Conservation (phyloP, 257 asterid species). For the Petunia secreta region DNA sequence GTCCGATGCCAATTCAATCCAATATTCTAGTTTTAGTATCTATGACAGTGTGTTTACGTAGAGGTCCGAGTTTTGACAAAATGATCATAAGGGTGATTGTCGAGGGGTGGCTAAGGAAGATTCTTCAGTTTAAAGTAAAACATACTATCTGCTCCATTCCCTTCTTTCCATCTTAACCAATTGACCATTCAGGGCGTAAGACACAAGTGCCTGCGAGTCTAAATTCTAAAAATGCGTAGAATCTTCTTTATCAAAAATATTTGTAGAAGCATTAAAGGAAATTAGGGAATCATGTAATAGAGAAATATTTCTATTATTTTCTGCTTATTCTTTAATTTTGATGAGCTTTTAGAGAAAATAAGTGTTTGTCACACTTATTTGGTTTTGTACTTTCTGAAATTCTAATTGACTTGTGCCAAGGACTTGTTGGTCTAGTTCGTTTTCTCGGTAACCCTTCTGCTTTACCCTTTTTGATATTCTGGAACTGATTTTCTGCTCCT, state of each 20-base stretch:
- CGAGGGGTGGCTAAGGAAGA: not conserved
- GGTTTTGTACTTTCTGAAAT: not conserved
- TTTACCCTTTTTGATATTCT: not conserved
- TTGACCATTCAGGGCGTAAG: not conserved
- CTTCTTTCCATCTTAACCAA: not conserved
- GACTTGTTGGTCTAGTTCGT: constrained; percentile 4
- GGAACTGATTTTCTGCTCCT: constrained; percentile 20
- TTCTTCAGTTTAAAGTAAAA: not conserved
- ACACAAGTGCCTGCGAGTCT: constrained; percentile 11
- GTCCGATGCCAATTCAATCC: not conserved
- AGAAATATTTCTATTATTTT: not conserved
- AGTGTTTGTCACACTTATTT: not conserved
- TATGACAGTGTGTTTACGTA: not conserved
- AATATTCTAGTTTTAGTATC: not conserved
- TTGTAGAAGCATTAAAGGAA: not conserved
- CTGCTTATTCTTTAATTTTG: not conserved
- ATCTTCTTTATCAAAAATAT: not conserved
- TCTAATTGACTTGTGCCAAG: not conserved
- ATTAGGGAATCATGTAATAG: not conserved
- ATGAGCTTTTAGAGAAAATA: not conserved
- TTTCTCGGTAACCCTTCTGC: not conserved
- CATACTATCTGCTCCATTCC: not conserved
- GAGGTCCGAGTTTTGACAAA: not conserved
- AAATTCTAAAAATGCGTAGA: not conserved
- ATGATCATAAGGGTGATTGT: not conserved